These are phyloP conservation scores for Monascus ruber DNA, from an alignment of 2,329 filamentous ascomycete species.

Conservation along the genomic window DNA sequence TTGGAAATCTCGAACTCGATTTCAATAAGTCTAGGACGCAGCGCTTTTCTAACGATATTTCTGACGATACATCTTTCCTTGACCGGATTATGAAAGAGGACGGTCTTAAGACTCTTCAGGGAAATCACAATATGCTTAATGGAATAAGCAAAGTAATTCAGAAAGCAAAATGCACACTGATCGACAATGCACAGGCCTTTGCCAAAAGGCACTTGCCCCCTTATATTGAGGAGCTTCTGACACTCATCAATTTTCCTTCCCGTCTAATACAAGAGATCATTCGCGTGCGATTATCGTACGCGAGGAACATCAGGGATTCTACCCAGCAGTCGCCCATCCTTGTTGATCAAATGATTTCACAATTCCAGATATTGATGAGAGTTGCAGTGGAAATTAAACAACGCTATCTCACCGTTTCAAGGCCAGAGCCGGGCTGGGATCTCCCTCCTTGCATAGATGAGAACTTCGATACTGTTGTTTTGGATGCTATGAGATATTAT, in stretches of 20 bases:
- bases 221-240: conserved; percentile 92
- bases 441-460: conserved; percentile 93
- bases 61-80: conserved; percentile 85
- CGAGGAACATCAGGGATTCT: conserved; percentile 89
- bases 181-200: conserved; percentile 74
- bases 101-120: conserved; percentile 80
- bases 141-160: conserved; percentile 76
- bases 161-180: conserved; percentile 87
- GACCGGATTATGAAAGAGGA: conserved; percentile 94
- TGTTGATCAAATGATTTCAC: conserved; percentile 93
- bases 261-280: conserved; percentile 95
- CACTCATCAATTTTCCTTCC: conserved; percentile 92
- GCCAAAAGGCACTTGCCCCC: conserved; percentile 82
- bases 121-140: conserved; percentile 67
- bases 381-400: conserved; percentile 88
- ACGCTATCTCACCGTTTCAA: conserved; percentile 71
- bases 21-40: conserved; percentile 65
- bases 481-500: conserved; percentile 93
- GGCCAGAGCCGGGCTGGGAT: conserved; percentile 87
- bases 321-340: conserved; percentile 86
- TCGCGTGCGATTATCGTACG: conserved; percentile 78
- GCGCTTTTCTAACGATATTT: conserved; percentile 59
- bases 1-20: conserved; percentile 89
- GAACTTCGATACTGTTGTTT: conserved; percentile 80
- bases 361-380: conserved; percentile 87